Evolutionary conservation across 1,139 yeast genomes (phyloP).

Genomic region (Pichia sp.): DNA sequence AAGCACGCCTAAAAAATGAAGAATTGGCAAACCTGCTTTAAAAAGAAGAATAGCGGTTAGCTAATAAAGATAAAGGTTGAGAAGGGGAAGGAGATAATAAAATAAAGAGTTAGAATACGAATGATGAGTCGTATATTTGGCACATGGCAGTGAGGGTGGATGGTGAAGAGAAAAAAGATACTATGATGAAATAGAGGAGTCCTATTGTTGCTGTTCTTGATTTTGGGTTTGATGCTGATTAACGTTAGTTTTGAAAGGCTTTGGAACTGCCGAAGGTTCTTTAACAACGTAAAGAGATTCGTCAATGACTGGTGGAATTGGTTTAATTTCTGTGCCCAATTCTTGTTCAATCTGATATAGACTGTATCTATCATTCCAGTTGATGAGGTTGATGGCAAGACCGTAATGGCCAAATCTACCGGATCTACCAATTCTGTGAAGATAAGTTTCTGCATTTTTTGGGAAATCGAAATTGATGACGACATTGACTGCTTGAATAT

Average conservation of each 20-base stretch:
- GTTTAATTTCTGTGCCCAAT: slow-evolving; percentile 94
- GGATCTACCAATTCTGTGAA: slow-evolving; percentile 67
- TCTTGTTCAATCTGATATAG: slow-evolving; percentile 95
- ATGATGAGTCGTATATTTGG: too few species aligned
- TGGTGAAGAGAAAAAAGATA: slow-evolving; percentile 1
- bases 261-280: slow-evolving; percentile 68
- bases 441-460: slow-evolving; percentile 92
- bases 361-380: slow-evolving; percentile 94
- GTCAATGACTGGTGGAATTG: slow-evolving; percentile 90
- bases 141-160: too few species aligned
- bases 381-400: slow-evolving; percentile 91
- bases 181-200: too few species aligned
- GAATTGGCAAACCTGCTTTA: too few species aligned
- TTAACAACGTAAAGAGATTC: slow-evolving; percentile 84
- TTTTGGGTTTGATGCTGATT: slow-evolving; percentile 53
- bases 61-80: too few species aligned
- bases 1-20: too few species aligned
- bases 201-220: slow-evolving; percentile 19
- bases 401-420: slow-evolving; percentile 99
- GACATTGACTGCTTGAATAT: slow-evolving; percentile 97
- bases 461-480: slow-evolving; percentile 98
- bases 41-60: too few species aligned
- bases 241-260: slow-evolving; percentile 63
- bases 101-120: too few species aligned
- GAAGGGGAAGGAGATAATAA: too few species aligned